phyloP scores from a whole-genome alignment of 2,329 filamentous ascomycete species.

The Chrysoporthe austroafricana region DNA sequence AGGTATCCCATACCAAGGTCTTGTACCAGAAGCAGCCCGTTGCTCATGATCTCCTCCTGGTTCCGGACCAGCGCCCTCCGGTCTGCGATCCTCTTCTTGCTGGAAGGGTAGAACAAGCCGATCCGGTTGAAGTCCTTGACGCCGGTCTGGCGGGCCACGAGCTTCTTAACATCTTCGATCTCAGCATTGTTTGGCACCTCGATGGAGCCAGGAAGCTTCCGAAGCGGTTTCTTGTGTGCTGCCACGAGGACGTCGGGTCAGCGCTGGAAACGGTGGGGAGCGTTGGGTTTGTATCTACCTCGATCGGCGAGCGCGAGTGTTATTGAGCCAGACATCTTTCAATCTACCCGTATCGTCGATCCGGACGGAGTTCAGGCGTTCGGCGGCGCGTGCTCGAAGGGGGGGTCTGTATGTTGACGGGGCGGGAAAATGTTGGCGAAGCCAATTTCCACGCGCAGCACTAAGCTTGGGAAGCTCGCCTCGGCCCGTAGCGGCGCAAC shows the following conservation, averaged over 20 bases:
- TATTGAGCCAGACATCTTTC: conserved; percentile 23
- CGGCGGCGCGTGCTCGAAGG: background rate
- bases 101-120: conserved; percentile 63
- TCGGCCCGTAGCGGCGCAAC: background rate
- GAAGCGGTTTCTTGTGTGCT: conserved; percentile 48
- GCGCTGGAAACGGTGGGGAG: background rate
- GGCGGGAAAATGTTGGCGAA: background rate
- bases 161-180: conserved; percentile 62
- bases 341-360: background rate
- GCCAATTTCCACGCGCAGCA: background rate
- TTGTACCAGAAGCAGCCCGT: conserved; percentile 78
- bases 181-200: conserved; percentile 55
- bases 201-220: conserved; percentile 56
- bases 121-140: conserved; percentile 64
- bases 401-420: background rate
- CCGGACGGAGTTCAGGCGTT: too few species aligned
- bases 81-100: conserved; percentile 67
- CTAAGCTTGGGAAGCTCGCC: background rate
- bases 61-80: conserved; percentile 57
- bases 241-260: background rate
- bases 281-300: background rate
- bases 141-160: conserved; percentile 55
- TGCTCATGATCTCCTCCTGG: conserved; percentile 51
- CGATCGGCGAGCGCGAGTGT: conserved; percentile 23
- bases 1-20: conserved; percentile 72